Base-by-base conservation (phyloP, 1,139 yeast genomes). In the Keqinozyma sinolaborantium region DNA sequence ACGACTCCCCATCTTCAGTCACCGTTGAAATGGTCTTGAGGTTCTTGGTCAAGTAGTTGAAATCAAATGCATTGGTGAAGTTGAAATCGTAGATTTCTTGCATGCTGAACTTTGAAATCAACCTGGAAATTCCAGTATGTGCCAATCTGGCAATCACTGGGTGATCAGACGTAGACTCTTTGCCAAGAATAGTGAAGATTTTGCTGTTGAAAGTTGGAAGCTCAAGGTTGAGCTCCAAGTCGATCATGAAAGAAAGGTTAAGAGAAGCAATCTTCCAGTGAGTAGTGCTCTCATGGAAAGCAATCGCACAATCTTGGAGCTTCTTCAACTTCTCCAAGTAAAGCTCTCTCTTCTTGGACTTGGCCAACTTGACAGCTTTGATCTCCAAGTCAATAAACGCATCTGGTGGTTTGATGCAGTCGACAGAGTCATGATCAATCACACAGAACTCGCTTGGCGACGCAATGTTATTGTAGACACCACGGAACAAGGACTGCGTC, bases 201-300 rank as follows among this genome's bases (percentile, higher is more conserved):
- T 66, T 67, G 1, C 64, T 62, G 4, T 61, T 50, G 27, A 66
- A 65, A 1, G 74, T 57, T 2, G 68, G 63, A 19, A 76, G 56
- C 38, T 81, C 86, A 26, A 71, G 53, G 42, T 73, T 77, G 2
- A 72, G 59, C 47, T 83, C 85, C 6, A 83, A 50, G 23, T 69
- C 66, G 2, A 74, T 63, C 32, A 85, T 56, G 16, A 83, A 56
- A 7, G 73, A 69, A 30, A 85, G 54, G 33, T 79, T 74, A 23
- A 79, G 60, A 10, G 75, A 60, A 5, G 79, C 68, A 5, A 75
- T 62, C 44, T 80, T 84, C 97, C 97, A 90, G 41, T 83, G 87
- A 2, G 69, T 51, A 14, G 67, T 60, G 0, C 50, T 39, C 24
- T 51, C 43, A 26, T 66, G 68, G 35, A 62, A 58, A 9, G 45